These are phyloP conservation scores for Beauveria australis DNA, from an alignment of 2,329 filamentous ascomycete species.

Conservation along the genomic window DNA sequence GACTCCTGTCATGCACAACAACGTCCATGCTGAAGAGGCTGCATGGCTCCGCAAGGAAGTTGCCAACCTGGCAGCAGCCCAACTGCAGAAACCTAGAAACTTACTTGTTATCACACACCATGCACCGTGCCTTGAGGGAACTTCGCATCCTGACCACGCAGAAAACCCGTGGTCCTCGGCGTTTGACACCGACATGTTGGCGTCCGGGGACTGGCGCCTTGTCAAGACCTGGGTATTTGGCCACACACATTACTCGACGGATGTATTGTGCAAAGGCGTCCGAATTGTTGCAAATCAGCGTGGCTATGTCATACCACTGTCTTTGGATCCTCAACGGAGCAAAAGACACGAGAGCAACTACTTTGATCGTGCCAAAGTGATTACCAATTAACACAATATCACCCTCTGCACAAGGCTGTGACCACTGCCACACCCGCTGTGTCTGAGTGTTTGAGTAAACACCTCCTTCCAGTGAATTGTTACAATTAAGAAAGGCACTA, in stretches of 20 bases:
- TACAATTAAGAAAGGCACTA: no score
- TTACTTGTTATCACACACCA: constrained; percentile 50
- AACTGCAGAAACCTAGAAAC: constrained; percentile 15
- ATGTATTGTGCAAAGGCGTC: constrained; percentile 24
- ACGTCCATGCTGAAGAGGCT: constrained; percentile 36
- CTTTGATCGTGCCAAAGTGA: background rate
- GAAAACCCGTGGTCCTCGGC: constrained; percentile 38
- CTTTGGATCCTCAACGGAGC: background rate
- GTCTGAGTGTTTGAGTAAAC: no score
- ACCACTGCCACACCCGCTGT: no score
- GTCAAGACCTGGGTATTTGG: constrained; percentile 39
- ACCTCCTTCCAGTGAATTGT: no score
- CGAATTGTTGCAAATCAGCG: constrained; percentile 37
- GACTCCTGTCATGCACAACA: constrained; percentile 42
- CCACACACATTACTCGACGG: constrained; percentile 38
- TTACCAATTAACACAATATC: background rate
- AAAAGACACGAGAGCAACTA: background rate
- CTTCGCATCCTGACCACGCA: constrained; percentile 40
- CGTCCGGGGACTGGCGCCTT: constrained; percentile 20
- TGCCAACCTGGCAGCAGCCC: constrained; percentile 14
- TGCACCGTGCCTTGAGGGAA: constrained; percentile 41
- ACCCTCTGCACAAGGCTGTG: no score
- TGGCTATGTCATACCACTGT: constrained; percentile 26
- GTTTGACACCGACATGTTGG: constrained; percentile 42
- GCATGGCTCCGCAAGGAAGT: constrained; percentile 40